phyloP scores from a whole-genome alignment of 208 protist genomes.

The Leishmania amazonensis region DNA sequence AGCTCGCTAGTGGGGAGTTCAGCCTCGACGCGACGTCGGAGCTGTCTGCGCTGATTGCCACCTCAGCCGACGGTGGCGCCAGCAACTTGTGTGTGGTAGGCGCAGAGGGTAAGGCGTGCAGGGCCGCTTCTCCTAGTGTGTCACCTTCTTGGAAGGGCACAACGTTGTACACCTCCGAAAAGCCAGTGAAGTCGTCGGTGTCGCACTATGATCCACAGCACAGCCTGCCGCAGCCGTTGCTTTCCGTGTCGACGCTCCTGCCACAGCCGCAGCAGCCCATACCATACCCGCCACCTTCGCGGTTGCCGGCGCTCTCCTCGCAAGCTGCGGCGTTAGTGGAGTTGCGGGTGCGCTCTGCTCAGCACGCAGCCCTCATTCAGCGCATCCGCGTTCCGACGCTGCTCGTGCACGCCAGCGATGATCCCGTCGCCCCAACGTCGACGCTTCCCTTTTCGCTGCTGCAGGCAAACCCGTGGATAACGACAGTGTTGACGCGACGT shows the following conservation, averaged over 20 bases:
- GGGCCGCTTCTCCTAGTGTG: not conserved
- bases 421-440: conserved; percentile 36
- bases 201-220: not conserved
- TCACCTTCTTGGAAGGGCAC: not conserved
- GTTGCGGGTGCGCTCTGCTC: conserved; percentile 30
- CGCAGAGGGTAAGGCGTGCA: not conserved
- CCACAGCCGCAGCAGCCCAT: conserved; percentile 14
- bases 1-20: not conserved
- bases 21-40: not conserved
- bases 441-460: conserved; percentile 40
- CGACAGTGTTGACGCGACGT: conserved; percentile 51
- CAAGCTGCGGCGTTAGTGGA: conserved; percentile 35
- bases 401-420: conserved; percentile 46
- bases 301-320: conserved; percentile 7
- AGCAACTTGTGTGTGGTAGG: not conserved
- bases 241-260: not conserved
- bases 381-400: conserved; percentile 44
- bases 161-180: not conserved
- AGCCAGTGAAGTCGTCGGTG: not conserved
- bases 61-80: not conserved
- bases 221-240: not conserved
- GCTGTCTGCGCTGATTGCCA: not conserved
- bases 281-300: conserved; percentile 13
- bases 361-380: conserved; percentile 36
- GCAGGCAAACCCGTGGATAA: conserved; percentile 35